A percentile compares a stretch with the other conserved stretches of the same genome.
phyloP scores from a whole-genome alignment of 1,284 basidiomycete genomes.

The Erythrobasidium hasegawianum region DNA sequence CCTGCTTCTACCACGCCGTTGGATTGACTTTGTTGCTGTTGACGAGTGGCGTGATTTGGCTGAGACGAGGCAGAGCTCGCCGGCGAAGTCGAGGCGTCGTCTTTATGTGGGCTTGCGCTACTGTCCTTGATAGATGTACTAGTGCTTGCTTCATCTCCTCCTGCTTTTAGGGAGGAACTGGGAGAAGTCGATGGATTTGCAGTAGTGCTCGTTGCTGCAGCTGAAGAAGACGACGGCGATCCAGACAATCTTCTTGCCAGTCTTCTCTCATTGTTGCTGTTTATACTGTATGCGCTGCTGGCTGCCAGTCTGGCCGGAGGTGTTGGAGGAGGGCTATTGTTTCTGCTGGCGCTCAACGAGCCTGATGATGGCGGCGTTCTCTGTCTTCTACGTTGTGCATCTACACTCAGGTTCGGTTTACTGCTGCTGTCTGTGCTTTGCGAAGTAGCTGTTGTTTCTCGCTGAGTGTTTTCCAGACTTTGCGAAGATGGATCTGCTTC shows the following conservation, averaged over 20 bases:
- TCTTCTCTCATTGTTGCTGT: constrained; percentile 2
- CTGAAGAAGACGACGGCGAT: constrained; percentile 12
- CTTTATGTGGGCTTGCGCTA: constrained; percentile 1
- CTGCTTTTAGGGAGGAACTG: too few species aligned
- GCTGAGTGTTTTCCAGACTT: background rate
- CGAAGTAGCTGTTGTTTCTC: too few species aligned
- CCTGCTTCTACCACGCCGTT: background rate
- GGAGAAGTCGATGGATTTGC: background rate
- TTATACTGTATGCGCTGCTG: constrained; percentile 10
- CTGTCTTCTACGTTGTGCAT: constrained; percentile 2
- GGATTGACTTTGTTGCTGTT: background rate
- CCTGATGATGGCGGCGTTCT: constrained; percentile 14
- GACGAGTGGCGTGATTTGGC: background rate
- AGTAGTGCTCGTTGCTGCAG: too few species aligned
- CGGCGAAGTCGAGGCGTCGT: background rate
- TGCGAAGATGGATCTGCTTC: background rate
- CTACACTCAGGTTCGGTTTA: background rate
- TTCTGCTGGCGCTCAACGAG: constrained; percentile 4
- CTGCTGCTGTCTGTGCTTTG: background rate
- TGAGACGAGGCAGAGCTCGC: background rate
- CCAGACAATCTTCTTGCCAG: background rate
- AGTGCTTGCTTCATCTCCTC: too few species aligned
- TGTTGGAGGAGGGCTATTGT: constrained; percentile 14
- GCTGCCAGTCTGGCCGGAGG: constrained; percentile 22
- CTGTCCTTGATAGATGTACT: background rate